Evolutionary conservation across 306 rosid species (phyloP).

Genomic region (Pterocarpus macrocarpus): DNA sequence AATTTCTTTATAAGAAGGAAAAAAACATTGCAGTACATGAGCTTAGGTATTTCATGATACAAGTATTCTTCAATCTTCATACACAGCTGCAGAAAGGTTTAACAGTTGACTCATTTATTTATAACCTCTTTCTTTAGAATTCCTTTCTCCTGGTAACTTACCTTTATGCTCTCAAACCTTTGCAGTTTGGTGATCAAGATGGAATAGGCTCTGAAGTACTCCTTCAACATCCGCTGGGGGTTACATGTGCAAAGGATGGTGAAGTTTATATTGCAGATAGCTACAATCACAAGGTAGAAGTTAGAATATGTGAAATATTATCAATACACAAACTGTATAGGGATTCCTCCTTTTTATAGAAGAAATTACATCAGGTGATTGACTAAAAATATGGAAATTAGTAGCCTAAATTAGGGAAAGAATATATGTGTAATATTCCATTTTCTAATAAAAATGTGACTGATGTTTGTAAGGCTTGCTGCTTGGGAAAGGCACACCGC

Average conservation of each 20-base stretch:
- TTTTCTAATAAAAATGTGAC: too few species aligned
- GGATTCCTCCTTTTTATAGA: too few species aligned
- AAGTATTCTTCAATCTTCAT: slow-evolving; percentile 22
- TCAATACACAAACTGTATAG: too few species aligned
- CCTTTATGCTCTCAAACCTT: slow-evolving; percentile 43
- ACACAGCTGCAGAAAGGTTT: background rate
- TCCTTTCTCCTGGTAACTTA: slow-evolving; percentile 34
- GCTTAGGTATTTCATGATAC: slow-evolving; percentile 18
- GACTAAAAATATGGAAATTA: too few species aligned
- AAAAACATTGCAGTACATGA: slow-evolving; percentile 2
- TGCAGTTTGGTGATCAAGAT: slow-evolving; percentile 96
- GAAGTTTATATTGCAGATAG: slow-evolving; percentile 83
- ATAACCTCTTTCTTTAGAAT: slow-evolving; percentile 26
- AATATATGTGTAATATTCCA: too few species aligned
- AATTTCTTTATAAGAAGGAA: slow-evolving; percentile 15
- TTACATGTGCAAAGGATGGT: slow-evolving; percentile 72
- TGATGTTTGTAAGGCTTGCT: too few species aligned
- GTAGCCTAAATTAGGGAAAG: too few species aligned
- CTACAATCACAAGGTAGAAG: slow-evolving; percentile 92
- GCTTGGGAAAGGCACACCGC: too few species aligned
- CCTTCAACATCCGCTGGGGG: slow-evolving; percentile 94
- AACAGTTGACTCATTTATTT: slow-evolving; percentile 29
- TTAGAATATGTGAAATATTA: too few species aligned
- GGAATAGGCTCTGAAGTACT: slow-evolving; percentile 89
- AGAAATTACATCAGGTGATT: too few species aligned